Evolutionary conservation across 1,284 basidiomycete genomes (phyloP), one percentile per base, ranked within the genome.

Genomic region (Flammula alnicola): DNA sequence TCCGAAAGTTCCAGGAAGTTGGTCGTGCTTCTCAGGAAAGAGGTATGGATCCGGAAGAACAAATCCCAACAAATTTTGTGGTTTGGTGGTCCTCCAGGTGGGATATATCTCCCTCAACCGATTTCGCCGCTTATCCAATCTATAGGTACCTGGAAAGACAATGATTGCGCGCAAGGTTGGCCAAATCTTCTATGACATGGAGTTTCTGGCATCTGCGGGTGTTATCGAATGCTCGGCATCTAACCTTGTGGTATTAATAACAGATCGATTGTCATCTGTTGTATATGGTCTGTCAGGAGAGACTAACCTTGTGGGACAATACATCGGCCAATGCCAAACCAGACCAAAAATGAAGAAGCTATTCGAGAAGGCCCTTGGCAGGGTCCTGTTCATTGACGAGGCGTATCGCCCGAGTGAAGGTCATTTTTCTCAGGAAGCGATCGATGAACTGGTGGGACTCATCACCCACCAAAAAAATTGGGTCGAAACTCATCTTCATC

Each of bases 41-140:
- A 19, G 73, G 72, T 0, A 64, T 69, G 16, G 76, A 83, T 47
- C 64, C 73, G 23, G 71, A 76, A 1, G 67, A 75, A 0, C 66
- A 72, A 20, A 78, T 87, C 14, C 84, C 85, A 0, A 87, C 80
- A 4, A 84, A 76, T 49, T 88, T 86, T 56, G 70, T 88, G 3
- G n/a, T 87, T 88, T 72, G 86, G 83, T 56, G 85, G 85, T 0
- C 85, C 85, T 6, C 86, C 86, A 57, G 84, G 84, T 80, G 54
- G 51, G 62, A 51, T 11, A 37, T 22, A 22, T 41, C 33, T 19
- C 33, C 26, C 12, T 20, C 5, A 40, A 22, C 29, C 12, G 8
- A 27, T 25, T 11, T 26, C 5, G 4, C n/a, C n/a, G 16, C 27
- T 26, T 16, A 27, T n/a, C n/a, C n/a, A n/a, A n/a, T n/a, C n/a